Conservation (phyloP, 345 rosid species). For the Stellera chamaejasme region DNA sequence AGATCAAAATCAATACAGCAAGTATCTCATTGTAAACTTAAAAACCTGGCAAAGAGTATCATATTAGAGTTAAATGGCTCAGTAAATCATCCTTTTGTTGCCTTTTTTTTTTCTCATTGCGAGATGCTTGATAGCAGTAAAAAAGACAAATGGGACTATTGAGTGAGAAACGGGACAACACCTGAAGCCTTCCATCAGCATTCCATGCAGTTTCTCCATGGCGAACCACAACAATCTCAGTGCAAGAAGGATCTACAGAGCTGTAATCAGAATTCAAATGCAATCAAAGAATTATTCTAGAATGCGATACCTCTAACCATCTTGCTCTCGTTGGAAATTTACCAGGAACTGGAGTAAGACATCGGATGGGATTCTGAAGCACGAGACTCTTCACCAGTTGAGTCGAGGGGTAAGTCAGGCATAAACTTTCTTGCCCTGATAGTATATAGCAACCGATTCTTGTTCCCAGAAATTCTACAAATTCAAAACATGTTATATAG, state of each 20-base stretch:
- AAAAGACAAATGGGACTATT: too few relatives aligned
- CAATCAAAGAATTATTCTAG: not conserved
- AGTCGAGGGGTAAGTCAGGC: slow-evolving; percentile 14
- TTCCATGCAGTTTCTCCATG: slow-evolving; percentile 90
- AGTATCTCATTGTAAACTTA: too few relatives aligned
- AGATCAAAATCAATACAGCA: not conserved
- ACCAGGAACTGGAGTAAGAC: slow-evolving; percentile 18
- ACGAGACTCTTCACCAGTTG: slow-evolving; percentile 6
- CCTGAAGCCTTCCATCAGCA: slow-evolving; percentile 66
- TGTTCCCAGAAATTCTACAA: not conserved
- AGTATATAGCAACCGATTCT: not conserved
- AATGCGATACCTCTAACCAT: not conserved
- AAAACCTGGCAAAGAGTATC: not conserved
- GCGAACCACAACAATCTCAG: slow-evolving; percentile 71
- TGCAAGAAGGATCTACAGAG: slow-evolving; percentile 18
- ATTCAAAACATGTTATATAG: too few relatives aligned
- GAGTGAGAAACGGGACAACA: not conserved
- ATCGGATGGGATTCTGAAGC: slow-evolving; percentile 8
- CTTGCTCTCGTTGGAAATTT: not conserved
- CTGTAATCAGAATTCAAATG: slow-evolving; percentile 11
- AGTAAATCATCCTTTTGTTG: not conserved
- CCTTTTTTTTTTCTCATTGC: not conserved
- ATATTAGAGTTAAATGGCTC: not conserved
- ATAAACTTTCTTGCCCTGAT: not conserved
- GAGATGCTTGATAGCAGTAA: too few relatives aligned